These are phyloP conservation scores for Stemphylium lycopersici DNA, from an alignment of 2,329 filamentous ascomycete genomes.

Conservation along the genomic window DNA sequence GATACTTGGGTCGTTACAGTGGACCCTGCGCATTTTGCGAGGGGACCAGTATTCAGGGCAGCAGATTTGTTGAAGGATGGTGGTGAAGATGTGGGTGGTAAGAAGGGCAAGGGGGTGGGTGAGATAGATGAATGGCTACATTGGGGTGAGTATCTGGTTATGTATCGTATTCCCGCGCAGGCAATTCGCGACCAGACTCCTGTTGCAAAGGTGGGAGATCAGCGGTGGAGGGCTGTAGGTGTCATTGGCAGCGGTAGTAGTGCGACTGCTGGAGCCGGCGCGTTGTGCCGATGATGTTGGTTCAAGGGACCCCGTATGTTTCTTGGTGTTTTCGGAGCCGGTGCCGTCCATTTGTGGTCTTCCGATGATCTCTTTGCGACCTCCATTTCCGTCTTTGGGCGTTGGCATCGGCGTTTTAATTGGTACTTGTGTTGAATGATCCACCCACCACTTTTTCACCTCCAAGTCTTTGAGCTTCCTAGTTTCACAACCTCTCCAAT, in stretches of 20 bases:
- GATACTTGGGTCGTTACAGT: slow-evolving; percentile 35
- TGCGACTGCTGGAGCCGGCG: neutral
- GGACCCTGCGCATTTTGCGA: slow-evolving; percentile 38
- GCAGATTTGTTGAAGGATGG: slow-evolving; percentile 30
- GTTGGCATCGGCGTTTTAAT: neutral
- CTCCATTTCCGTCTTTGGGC: neutral
- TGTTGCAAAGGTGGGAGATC: slow-evolving; percentile 24
- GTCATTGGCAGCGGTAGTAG: slow-evolving; percentile 22
- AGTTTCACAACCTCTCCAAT: neutral
- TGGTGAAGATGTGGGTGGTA: neutral
- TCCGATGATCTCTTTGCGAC: neutral
- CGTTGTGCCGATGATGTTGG: neutral
- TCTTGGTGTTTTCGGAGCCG: neutral
- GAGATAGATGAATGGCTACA: slow-evolving; percentile 30
- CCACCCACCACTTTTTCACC: neutral
- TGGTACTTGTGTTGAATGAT: neutral
- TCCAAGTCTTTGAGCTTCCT: neutral
- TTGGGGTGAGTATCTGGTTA: slow-evolving; percentile 43
- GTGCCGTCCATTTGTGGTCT: neutral
- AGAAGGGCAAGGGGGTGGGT: slow-evolving; percentile 3
- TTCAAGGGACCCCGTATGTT: neutral
- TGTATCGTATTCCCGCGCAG: slow-evolving; percentile 44
- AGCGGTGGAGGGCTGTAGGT: slow-evolving; percentile 28
- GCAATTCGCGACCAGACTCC: slow-evolving; percentile 40
- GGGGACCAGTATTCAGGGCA: slow-evolving; percentile 43